Base-by-base conservation (phyloP, 83 land plant species). In the Picea abies region DNA sequence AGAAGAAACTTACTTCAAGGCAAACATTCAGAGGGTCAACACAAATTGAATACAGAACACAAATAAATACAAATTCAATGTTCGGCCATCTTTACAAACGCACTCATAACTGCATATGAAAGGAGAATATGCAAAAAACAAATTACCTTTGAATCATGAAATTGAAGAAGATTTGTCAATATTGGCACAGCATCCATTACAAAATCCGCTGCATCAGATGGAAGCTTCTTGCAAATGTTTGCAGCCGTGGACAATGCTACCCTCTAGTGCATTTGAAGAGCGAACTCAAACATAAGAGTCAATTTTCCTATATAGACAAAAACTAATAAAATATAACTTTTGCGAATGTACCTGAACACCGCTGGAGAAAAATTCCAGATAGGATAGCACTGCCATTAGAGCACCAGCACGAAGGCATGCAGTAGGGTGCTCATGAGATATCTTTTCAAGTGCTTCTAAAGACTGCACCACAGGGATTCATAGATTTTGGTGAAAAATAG, bases 401-500 rank as follows among this genome's bases (percentile, higher is more conserved):
- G 91, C 94, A 23, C 99, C 99, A 70, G 92, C 93, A 60, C 93
- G 88, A 64, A 98, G 84, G 81, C 99, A 98, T 6, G 92, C 92
- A 84, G 86, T 84, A 19, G 99, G 96, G 80, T 94, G 97, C 44
- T 90, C 96, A 39, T 85, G 93, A 25, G 99, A 94, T 10, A 98
- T 96, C 87, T 94, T 96, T 81, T 98, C 95, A 87, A 98, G 84
- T 67, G 99, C 98, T 93, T 98, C 99, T 80, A 96, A 84, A 70
- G 93, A 94, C 99, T 97, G 84, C 83, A 82, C 4, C 35, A 49
- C 20, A 63, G 77, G 29, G 32, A 47, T 58, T 20, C 22, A 61
- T 62, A n/a, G 25, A 32, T 20, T n/a, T 47, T 9, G 39, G 25
- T 5, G 22, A 73, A 73, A 72, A 20, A 10, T 2, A n/a, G 52